A percentile compares a stretch with the other conserved stretches of the same genome.
Evolutionary conservation across 2,329 filamentous ascomycete genomes (phyloP).

Genomic region (Fusarium chlamydosporum): DNA sequence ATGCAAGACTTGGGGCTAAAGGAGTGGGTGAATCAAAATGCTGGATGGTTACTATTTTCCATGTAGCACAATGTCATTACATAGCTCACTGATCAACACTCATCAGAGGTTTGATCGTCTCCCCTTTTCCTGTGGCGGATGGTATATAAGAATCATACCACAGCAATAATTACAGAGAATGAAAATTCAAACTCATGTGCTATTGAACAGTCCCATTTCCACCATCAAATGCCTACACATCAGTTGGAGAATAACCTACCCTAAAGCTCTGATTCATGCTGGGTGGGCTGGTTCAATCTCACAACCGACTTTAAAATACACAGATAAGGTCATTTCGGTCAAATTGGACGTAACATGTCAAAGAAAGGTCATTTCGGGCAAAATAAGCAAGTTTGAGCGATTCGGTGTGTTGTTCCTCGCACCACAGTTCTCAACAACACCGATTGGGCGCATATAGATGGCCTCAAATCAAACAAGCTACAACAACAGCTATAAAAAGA

Average conservation of each 20-base stretch:
- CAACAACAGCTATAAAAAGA: slow-evolving; percentile 9
- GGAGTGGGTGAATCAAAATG: too few relatives aligned
- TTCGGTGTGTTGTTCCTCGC: slow-evolving; percentile 17
- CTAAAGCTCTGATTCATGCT: slow-evolving; percentile 1
- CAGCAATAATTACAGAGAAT: too few relatives aligned
- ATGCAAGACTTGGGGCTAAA: too few relatives aligned
- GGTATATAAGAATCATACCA: too few relatives aligned
- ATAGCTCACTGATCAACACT: too few relatives aligned
- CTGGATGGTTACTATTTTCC: too few relatives aligned
- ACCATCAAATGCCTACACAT: background rate
- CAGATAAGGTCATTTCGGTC: background rate
- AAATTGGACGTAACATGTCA: background rate
- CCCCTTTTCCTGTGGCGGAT: too few relatives aligned
- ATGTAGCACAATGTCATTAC: too few relatives aligned
- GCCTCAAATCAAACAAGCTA: slow-evolving; percentile 30
- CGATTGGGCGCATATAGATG: slow-evolving; percentile 32
- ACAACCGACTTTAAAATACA: background rate
- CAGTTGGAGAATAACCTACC: background rate
- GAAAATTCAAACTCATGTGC: too few relatives aligned
- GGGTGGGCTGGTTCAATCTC: too few relatives aligned
- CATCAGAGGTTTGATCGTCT: too few relatives aligned
- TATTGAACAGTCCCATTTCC: too few relatives aligned
- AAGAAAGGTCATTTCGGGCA: background rate
- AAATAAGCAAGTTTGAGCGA: slow-evolving; percentile 6
- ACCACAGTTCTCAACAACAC: slow-evolving; percentile 5